These are phyloP conservation scores for Dendrobium officinale DNA, from an alignment of 106 monocot species.

Conservation along the genomic window DNA sequence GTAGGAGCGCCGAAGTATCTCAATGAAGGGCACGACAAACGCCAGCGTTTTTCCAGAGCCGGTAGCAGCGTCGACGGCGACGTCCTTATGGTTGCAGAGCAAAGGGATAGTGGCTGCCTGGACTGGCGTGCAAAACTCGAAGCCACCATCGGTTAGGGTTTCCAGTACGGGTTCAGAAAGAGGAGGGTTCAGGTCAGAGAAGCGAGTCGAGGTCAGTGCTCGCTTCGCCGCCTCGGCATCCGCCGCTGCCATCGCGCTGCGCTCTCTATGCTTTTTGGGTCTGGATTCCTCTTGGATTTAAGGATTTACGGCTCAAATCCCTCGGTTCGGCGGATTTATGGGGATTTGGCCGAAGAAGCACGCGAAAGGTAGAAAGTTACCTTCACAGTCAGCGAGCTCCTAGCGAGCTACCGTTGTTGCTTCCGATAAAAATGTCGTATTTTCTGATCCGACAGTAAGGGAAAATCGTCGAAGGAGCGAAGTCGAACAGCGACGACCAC, in stretches of 20 bases:
- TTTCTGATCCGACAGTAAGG: no score
- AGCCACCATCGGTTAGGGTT: conserved; percentile 45
- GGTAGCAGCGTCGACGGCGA: conserved; percentile 91
- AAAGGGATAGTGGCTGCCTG: conserved; percentile 79
- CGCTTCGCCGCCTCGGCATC: conserved; percentile 35
- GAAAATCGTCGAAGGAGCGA: no score
- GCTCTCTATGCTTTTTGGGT: background rate
- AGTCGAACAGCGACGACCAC: no score
- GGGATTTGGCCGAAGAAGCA: no score
- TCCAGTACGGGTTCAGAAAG: conserved; percentile 53
- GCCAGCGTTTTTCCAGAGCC: conserved; percentile 94
- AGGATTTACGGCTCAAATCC: no score
- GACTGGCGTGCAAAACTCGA: conserved; percentile 86
- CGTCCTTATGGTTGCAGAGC: conserved; percentile 71
- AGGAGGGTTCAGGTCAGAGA: conserved; percentile 72
- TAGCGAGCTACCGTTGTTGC: no score
- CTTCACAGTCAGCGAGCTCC: no score
- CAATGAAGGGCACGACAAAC: conserved; percentile 71
- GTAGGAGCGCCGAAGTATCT: conserved; percentile 65
- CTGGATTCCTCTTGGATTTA: background rate
- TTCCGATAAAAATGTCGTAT: no score
- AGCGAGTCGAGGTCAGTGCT: conserved; percentile 60
- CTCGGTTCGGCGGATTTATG: no score
- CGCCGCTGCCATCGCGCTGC: conserved; percentile 17
- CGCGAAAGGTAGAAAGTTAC: no score